Conservation (phyloP, 805 yeast species). For the Myxozyma neotropica region DNA sequence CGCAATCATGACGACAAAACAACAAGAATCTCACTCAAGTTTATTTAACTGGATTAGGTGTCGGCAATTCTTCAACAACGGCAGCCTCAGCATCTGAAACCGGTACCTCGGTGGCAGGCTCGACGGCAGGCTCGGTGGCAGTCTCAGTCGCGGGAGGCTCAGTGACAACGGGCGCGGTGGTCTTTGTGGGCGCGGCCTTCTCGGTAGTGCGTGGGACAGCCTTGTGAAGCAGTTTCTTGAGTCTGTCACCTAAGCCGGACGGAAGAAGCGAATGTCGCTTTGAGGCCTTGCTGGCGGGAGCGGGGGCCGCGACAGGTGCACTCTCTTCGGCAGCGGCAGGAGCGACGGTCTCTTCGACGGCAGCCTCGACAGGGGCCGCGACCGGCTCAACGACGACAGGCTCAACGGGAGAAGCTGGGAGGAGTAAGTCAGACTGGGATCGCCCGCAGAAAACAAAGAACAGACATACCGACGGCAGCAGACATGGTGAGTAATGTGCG, state of each 20-base stretch:
- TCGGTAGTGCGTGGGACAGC: slow-evolving; percentile 17
- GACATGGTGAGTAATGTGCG: slow-evolving; percentile 7
- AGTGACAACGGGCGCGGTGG: neutral
- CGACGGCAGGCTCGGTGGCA: slow-evolving; percentile 13
- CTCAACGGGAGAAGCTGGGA: neutral
- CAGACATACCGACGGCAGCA: slow-evolving; percentile 18
- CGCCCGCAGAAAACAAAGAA: neutral
- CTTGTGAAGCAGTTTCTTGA: slow-evolving; percentile 29
- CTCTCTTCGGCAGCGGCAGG: neutral
- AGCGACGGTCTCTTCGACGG: slow-evolving; percentile 10
- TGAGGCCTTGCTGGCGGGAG: slow-evolving; percentile 11
- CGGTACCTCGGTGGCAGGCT: slow-evolving; percentile 17
- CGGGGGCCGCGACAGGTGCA: slow-evolving; percentile 11
- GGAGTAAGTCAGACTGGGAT: neutral
- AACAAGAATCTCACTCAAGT: too few species aligned
- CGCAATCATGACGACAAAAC: neutral
- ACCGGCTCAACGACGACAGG: neutral
- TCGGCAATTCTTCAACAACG: slow-evolving; percentile 12
- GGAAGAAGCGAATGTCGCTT: slow-evolving; percentile 30
- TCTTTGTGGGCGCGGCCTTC: slow-evolving; percentile 8
- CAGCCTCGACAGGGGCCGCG: slow-evolving; percentile 17
- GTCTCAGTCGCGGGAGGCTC: slow-evolving; percentile 18
- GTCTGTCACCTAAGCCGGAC: slow-evolving; percentile 28
- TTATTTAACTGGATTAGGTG: slow-evolving; percentile 1
- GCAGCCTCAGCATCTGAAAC: slow-evolving; percentile 9